Conservation (phyloP, 192 early-diverging fungal species). For the Coemansia sp. region DNA sequence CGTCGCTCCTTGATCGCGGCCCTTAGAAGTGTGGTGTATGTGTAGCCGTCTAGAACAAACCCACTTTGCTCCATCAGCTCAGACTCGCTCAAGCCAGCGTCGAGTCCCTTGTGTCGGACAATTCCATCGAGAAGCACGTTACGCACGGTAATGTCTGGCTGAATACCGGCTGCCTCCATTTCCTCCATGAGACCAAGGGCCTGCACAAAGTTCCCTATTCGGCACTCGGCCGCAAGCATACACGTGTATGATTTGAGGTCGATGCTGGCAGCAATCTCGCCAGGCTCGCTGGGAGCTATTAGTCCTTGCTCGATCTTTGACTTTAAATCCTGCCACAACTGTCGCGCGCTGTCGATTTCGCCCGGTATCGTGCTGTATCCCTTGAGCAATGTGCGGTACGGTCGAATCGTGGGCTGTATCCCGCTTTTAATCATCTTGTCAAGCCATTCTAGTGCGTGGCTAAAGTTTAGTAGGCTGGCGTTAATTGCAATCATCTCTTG, state of each 20-base stretch:
- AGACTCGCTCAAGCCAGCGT: slow-evolving; percentile 36
- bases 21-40: slow-evolving; percentile 34
- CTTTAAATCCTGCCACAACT: slow-evolving; percentile 42
- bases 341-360: slow-evolving; percentile 42
- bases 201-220: slow-evolving; percentile 29
- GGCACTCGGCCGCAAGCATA: slow-evolving; percentile 41
- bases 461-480: slow-evolving; percentile 35
- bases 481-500: slow-evolving; percentile 52
- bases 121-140: slow-evolving; percentile 44
- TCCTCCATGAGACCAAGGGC: slow-evolving; percentile 34
- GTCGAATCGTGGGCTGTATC: slow-evolving; percentile 35
- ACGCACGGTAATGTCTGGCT: slow-evolving; percentile 42
- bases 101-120: slow-evolving; percentile 25
- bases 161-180: slow-evolving; percentile 30
- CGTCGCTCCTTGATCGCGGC: slow-evolving; percentile 28
- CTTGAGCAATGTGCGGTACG: slow-evolving; percentile 48
- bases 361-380: slow-evolving; percentile 30
- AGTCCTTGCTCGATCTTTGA: slow-evolving; percentile 9
- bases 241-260: slow-evolving; percentile 46
- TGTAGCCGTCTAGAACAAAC: slow-evolving; percentile 24
- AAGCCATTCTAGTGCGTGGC: slow-evolving; percentile 29
- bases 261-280: slow-evolving; percentile 8
- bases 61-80: slow-evolving; percentile 40
- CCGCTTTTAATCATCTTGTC: slow-evolving; percentile 32
- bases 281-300: slow-evolving; percentile 19